A percentile compares a stretch with the other conserved stretches of the same genome.
These are phyloP conservation scores for Melastoma malabathricum DNA, from an alignment of 345 rosid species.

Conservation along the genomic window DNA sequence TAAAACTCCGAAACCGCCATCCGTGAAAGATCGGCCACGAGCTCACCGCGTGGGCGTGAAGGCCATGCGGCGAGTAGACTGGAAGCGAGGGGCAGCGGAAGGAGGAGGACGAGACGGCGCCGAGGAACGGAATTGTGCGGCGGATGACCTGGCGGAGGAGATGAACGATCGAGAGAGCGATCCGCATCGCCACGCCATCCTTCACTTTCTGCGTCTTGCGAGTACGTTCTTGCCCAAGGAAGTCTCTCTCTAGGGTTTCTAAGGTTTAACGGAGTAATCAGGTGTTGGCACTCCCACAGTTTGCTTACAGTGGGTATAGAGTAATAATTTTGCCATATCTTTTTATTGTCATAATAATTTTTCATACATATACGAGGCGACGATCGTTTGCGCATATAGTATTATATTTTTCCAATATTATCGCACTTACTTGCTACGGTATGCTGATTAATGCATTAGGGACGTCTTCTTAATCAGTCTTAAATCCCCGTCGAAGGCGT, in stretches of 20 bases:
- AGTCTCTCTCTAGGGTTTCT: no score
- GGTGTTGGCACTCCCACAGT: no score
- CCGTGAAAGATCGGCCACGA: not conserved
- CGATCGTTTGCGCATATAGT: no score
- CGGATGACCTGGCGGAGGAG: slow-evolving; percentile 32
- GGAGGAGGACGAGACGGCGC: slow-evolving; percentile 39
- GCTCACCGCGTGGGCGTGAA: slow-evolving; percentile 48
- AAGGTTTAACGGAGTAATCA: no score
- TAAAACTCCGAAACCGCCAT: no score
- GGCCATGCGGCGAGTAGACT: slow-evolving; percentile 41
- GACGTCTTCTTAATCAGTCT: slow-evolving; percentile 25
- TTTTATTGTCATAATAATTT: no score
- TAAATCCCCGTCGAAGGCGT: slow-evolving; percentile 41
- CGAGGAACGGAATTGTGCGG: slow-evolving; percentile 47
- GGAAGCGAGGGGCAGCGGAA: slow-evolving; percentile 36
- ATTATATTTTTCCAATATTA: no score
- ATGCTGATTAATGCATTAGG: no score
- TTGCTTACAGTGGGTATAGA: not conserved
- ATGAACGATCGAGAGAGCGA: slow-evolving; percentile 36
- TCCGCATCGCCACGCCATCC: slow-evolving; percentile 40
- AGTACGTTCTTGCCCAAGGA: not conserved
- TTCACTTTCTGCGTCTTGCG: not conserved
- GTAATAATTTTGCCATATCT: no score
- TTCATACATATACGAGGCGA: no score
- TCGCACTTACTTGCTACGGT: no score